These are phyloP conservation scores for Dioszegia aurantiaca DNA, from an alignment of 768 basidiomycete genomes.

Conservation along the genomic window DNA sequence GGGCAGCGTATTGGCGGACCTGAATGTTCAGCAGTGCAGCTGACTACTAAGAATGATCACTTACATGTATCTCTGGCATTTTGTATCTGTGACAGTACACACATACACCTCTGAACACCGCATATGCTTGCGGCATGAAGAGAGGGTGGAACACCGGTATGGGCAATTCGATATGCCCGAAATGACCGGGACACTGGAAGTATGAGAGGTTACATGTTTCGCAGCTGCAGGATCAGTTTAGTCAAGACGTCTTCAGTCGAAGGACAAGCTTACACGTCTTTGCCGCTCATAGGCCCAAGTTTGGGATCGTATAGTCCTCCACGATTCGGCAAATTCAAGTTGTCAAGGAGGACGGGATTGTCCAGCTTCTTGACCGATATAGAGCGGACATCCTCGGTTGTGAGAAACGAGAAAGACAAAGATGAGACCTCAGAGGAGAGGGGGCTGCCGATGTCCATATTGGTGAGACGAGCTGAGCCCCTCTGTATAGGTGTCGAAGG, in stretches of 20 bases:
- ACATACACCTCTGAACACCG: conserved; percentile 80
- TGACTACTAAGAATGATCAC: conserved; percentile 15
- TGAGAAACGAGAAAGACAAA: conserved; percentile 89
- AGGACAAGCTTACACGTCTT: conserved; percentile 73
- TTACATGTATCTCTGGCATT: conserved; percentile 67
- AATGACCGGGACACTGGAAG: conserved; percentile 95
- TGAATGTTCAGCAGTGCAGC: conserved; percentile 47
- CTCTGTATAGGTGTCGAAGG: background rate
- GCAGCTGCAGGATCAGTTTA: conserved; percentile 62
- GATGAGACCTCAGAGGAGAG: conserved; percentile 79
- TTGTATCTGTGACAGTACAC: conserved; percentile 94
- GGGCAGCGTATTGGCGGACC: conserved; percentile 79
- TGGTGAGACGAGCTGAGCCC: conserved; percentile 2
- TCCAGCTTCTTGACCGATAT: conserved; percentile 98
- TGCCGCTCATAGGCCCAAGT: conserved; percentile 80
- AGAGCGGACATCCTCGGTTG: conserved; percentile 77
- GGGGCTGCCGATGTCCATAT: conserved; percentile 84
- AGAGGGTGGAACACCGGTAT: conserved; percentile 93
- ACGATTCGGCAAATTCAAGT: conserved; percentile 82
- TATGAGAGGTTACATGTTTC: conserved; percentile 88
- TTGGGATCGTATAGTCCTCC: conserved; percentile 95
- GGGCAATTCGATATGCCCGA: conserved; percentile 94
- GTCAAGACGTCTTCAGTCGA: no score
- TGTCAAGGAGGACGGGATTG: conserved; percentile 88
- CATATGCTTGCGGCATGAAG: conserved; percentile 88